phyloP scores from a whole-genome alignment of 2,329 filamentous ascomycete genomes.

The Fusarium multiceps region DNA sequence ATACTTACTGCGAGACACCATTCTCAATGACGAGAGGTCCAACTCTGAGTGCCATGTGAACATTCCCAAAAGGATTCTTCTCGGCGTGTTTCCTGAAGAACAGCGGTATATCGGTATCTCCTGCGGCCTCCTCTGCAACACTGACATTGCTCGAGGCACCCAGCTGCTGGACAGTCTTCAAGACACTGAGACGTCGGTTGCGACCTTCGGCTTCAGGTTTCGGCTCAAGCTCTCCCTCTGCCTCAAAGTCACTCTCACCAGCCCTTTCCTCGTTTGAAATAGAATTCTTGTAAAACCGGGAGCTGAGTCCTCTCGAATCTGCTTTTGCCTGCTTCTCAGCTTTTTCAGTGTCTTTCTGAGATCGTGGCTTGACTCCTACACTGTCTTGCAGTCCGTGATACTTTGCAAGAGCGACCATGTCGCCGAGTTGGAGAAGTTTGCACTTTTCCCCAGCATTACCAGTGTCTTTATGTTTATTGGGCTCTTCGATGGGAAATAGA shows the following conservation, averaged over 20 bases:
- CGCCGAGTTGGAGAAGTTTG: constrained; percentile 26
- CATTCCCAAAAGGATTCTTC: constrained; percentile 53
- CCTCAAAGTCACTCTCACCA: constrained; percentile 15
- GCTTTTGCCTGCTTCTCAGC: constrained; percentile 1
- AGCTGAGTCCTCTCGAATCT: background rate
- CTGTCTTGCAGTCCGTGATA: constrained; percentile 32
- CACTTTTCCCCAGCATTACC: background rate
- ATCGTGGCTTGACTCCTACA: constrained; percentile 21
- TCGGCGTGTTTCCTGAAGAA: constrained; percentile 48
- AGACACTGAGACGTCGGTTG: constrained; percentile 13
- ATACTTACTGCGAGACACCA: constrained; percentile 52
- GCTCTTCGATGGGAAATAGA: constrained; percentile 24
- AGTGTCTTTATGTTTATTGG: background rate
- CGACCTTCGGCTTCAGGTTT: background rate
- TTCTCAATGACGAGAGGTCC: constrained; percentile 56
- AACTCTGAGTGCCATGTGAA: constrained; percentile 55
- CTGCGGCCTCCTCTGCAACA: constrained; percentile 29
- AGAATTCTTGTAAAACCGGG: background rate
- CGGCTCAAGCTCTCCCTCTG: background rate
- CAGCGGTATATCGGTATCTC: constrained; percentile 45
- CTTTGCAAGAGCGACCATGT: constrained; percentile 29
- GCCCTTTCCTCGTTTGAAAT: background rate
- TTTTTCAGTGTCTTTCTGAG: background rate
- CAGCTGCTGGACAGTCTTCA: constrained; percentile 19
- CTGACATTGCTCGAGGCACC: constrained; percentile 23